Percentiles rank a stretch among this genome's conserved stretches.
Conservation (phyloP, 208 protist genomes). For the Tetramitus jugosus region DNA sequence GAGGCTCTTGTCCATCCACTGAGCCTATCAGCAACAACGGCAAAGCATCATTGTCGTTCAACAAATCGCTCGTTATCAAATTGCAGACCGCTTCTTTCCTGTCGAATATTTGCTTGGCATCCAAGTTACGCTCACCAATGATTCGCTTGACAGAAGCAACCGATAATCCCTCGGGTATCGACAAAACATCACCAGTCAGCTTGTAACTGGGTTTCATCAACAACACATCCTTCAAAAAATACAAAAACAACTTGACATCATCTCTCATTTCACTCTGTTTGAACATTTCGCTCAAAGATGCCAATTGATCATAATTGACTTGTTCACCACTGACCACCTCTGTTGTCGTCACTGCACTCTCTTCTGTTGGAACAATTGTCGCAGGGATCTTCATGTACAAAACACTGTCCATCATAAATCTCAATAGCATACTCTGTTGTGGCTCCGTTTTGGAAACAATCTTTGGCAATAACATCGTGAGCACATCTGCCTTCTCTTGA, state of each 20-base stretch:
- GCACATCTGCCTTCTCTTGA: background rate
- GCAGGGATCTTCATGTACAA: background rate
- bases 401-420: background rate
- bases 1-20: background rate
- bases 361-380: background rate
- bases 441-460: background rate
- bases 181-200: background rate
- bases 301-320: background rate
- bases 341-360: background rate
- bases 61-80: background rate
- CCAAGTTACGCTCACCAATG: background rate
- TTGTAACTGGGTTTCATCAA: background rate
- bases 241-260: background rate
- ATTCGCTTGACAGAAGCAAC: background rate
- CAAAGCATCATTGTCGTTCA: background rate
- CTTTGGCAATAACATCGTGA: background rate
- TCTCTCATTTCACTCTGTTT: no score
- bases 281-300: background rate
- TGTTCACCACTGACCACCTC: background rate
- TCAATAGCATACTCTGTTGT: background rate
- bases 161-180: background rate
- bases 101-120: background rate
- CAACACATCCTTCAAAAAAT: background rate
- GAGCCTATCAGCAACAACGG: background rate
- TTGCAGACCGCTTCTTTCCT: background rate